A percentile compares a stretch with the other conserved stretches of the same genome.
Conservation (phyloP, 192 early-diverging fungal species). For the Diversispora epigaea region DNA sequence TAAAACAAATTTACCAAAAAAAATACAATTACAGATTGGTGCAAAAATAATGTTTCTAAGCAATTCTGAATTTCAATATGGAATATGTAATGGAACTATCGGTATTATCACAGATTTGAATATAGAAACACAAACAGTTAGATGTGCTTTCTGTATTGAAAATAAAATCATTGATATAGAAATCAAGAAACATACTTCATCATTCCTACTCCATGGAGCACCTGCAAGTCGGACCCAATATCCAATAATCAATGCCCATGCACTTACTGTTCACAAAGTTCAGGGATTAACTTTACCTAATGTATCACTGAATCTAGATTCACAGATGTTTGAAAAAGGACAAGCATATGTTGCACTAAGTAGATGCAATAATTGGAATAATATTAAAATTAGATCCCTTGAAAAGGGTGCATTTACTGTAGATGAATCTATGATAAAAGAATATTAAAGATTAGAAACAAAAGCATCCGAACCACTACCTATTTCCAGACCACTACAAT, state of each 20-base stretch:
- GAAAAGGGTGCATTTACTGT: too few species aligned
- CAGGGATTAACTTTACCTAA: neutral
- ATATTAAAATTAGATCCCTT: too few species aligned
- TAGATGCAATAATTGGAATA: too few species aligned
- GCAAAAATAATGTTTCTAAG: neutral
- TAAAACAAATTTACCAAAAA: conserved; percentile 14
- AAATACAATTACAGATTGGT: neutral
- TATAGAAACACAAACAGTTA: too few species aligned
- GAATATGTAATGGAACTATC: neutral
- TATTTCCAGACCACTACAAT: too few species aligned
- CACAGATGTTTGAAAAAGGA: neutral
- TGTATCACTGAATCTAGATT: neutral
- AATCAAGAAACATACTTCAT: neutral
- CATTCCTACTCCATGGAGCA: neutral
- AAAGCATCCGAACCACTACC: too few species aligned
- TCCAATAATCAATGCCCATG: conserved; percentile 1
- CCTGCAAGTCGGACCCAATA: neutral
- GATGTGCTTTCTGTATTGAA: neutral
- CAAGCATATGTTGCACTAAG: too few species aligned
- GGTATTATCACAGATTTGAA: neutral
- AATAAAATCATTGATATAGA: neutral
- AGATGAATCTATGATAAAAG: too few species aligned
- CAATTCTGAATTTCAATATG: neutral
- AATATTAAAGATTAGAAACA: too few species aligned
- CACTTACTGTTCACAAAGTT: neutral